Evolutionary conservation across 768 basidiomycete genomes (phyloP), one percentile per base, ranked within the genome.

Genomic region (Mycena haematopus): DNA sequence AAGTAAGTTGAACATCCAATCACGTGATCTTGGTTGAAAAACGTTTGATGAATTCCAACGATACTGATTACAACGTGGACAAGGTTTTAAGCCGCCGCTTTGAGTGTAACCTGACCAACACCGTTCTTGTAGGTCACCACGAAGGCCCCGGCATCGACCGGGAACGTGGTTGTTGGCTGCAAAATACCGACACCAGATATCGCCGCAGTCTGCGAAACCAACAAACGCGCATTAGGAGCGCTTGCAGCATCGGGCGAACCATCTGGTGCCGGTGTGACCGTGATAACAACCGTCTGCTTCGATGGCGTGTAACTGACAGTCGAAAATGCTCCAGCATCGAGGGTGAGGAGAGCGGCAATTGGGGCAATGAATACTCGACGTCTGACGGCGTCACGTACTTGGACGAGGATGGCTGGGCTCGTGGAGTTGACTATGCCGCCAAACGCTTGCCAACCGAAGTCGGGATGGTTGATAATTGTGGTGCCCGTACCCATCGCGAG

Each of bases 381-480:
- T 35, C 84, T 77, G 49, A 82, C 73, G 22, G 84, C 73, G 69
- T 86, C 84, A 50, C 74, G 76, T 27, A 81, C 68, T 57, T 79
- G 74, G 11, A 85, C 82, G 54, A 75, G 68, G 8, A 85, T 76
- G 2, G 75, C 75, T 4, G 80, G 76, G 17, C 77, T 76, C 22
- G 76, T 77, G 17, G 79, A 71, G 21, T 76, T 66, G 33, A 86
- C 73, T 36, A 76, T 80, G 7, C 84, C 84, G 46, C 84, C 84
- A 65, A 85, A 84, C 15, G 84, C 83, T 70, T 85, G 84, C 84
- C 84, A 85, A n/a, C 84, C 84, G 67, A 85, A 85, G 64, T 80
- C 78, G 21, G 84, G 82, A 56, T 85, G 83, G 60, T 84, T 75
- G 62, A 85, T 71, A 67, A 86, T 75, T 51, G 74, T 79, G 0